A percentile compares a stretch with the other conserved stretches of the same genome.
Conservation (phyloP, 2,329 filamentous ascomycete species). For the Thielaviopsis euricoi region DNA sequence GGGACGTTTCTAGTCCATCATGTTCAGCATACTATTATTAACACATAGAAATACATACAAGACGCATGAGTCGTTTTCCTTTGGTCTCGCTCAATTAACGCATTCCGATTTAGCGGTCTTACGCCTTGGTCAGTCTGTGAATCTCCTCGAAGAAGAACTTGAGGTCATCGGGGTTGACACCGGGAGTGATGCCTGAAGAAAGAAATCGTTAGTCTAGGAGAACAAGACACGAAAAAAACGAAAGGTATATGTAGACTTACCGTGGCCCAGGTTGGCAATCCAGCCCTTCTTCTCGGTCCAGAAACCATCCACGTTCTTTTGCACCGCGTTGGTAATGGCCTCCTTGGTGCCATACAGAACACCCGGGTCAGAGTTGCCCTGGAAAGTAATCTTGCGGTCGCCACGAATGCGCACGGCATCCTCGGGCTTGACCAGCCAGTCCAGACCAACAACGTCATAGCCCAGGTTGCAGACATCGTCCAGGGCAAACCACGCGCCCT, state of each 20-base stretch:
- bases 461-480: slow-evolving; percentile 74
- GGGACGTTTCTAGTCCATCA: too few relatives aligned
- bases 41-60: too few relatives aligned
- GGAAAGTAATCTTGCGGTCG: slow-evolving; percentile 58
- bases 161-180: slow-evolving; percentile 83
- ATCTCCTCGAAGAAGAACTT: slow-evolving; percentile 91
- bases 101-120: not conserved
- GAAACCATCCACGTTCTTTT: slow-evolving; percentile 79
- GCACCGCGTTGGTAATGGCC: slow-evolving; percentile 66
- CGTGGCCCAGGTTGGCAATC: slow-evolving; percentile 94
- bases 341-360: slow-evolving; percentile 73
- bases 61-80: too few relatives aligned
- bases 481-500: slow-evolving; percentile 91
- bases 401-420: slow-evolving; percentile 68
- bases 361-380: slow-evolving; percentile 92
- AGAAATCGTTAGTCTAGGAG: slow-evolving; percentile 12
- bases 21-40: too few relatives aligned
- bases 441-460: slow-evolving; percentile 85
- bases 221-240: slow-evolving; percentile 6
- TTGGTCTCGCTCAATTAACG: too few relatives aligned
- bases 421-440: slow-evolving; percentile 84
- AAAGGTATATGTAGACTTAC: slow-evolving; percentile 31
- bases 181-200: slow-evolving; percentile 66
- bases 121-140: slow-evolving; percentile 46
- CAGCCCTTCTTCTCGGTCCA: slow-evolving; percentile 64